Percentiles rank a stretch among this genome's conserved stretches.
Conservation (phyloP, 208 protist species). For the Borovskyia barvae region DNA sequence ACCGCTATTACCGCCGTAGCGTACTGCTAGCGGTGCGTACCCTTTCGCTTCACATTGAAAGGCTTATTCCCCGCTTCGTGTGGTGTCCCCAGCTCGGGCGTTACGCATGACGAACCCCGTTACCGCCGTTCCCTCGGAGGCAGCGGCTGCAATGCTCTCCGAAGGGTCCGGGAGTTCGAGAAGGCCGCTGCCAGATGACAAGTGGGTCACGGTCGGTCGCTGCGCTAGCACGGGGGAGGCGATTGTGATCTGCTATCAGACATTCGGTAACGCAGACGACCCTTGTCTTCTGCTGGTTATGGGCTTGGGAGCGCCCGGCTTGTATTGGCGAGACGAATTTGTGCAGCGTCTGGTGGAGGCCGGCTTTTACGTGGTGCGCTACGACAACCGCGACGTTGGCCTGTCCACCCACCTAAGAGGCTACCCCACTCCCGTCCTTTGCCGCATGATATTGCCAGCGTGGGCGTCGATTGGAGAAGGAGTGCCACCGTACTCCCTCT, state of each 20-base stretch:
- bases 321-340: slow-evolving; percentile 27
- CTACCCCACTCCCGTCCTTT: slow-evolving; percentile 24
- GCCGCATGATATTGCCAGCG: slow-evolving; percentile 43
- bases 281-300: slow-evolving; percentile 63
- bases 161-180: too few relatives aligned
- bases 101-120: too few relatives aligned
- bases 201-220: slow-evolving; percentile 39
- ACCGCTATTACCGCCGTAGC: too few relatives aligned
- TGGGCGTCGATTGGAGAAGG: slow-evolving; percentile 45
- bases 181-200: slow-evolving; percentile 41
- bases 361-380: slow-evolving; percentile 66
- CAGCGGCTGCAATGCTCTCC: too few relatives aligned
- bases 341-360: slow-evolving; percentile 28
- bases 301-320: slow-evolving; percentile 27
- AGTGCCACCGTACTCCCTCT: slow-evolving; percentile 52
- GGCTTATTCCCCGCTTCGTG: too few relatives aligned
- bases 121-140: too few relatives aligned
- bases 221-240: slow-evolving; percentile 42
- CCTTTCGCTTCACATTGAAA: too few relatives aligned
- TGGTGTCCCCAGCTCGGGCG: too few relatives aligned
- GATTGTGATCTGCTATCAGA: slow-evolving; percentile 67
- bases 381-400: slow-evolving; percentile 77
- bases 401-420: slow-evolving; percentile 57
- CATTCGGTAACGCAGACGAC: slow-evolving; percentile 41
- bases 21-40: too few relatives aligned